Evolutionary conservation across 352 stramenopile genomes (phyloP).

Genomic region (Phytophthora crassamura): DNA sequence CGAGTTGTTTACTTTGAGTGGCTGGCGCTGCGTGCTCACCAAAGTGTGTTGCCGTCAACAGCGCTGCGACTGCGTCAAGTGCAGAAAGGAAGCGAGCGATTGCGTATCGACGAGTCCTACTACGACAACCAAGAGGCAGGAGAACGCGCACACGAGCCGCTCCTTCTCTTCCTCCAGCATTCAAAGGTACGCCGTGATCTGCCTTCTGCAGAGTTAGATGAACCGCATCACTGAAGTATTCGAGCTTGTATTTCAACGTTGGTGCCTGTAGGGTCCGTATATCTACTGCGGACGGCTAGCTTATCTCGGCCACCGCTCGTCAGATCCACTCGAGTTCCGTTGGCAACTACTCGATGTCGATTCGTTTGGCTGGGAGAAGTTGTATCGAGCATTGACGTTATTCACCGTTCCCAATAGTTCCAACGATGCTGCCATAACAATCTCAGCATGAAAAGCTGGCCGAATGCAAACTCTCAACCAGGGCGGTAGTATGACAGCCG

Average conservation of each 20-base stretch:
- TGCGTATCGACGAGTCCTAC: conserved; percentile 43
- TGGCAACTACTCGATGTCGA: conserved; percentile 68
- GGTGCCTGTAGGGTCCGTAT: conserved; percentile 46
- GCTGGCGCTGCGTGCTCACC: conserved; percentile 51
- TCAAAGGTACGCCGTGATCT: conserved; percentile 27
- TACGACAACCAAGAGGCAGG: conserved; percentile 19
- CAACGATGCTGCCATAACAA: too few species aligned
- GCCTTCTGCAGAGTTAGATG: too few species aligned
- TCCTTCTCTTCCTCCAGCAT: conserved; percentile 67
- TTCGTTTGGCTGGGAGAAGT: conserved; percentile 10
- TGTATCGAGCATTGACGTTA: background rate
- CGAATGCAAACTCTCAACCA: too few species aligned
- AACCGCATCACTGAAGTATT: too few species aligned
- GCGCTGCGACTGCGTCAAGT: conserved; percentile 40
- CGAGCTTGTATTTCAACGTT: too few species aligned
- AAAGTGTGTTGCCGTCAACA: conserved; percentile 31
- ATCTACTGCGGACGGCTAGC: conserved; percentile 73
- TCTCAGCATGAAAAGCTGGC: too few species aligned
- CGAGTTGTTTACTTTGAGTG: conserved; percentile 60
- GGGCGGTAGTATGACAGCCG: too few species aligned
- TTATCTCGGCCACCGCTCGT: conserved; percentile 47
- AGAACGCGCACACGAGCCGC: conserved; percentile 14
- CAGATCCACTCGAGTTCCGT: conserved; percentile 62
- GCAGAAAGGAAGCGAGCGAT: conserved; percentile 34
- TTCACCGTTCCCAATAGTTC: too few species aligned